A percentile compares a stretch with the other conserved stretches of the same genome.
Evolutionary conservation across 2,329 filamentous ascomycete species (phyloP).

Genomic region (Periglandula ipomoeae): DNA sequence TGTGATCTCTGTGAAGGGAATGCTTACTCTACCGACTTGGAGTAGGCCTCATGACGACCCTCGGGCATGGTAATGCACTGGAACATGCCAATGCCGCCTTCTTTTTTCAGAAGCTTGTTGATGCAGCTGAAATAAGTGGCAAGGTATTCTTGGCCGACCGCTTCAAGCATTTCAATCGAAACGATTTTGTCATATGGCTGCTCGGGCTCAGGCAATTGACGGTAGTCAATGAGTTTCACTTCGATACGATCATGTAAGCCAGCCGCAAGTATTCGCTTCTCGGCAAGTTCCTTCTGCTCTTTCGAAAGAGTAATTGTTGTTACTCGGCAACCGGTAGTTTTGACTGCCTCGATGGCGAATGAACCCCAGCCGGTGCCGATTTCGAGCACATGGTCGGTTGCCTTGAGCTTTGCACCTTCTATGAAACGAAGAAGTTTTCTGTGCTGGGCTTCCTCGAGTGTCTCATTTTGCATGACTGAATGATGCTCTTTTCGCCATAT

Average conservation of each 20-base stretch:
- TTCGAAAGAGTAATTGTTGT: conserved; percentile 60
- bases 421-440: conserved; percentile 60
- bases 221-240: conserved; percentile 62
- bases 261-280: conserved; percentile 51
- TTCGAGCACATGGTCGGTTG: conserved; percentile 60
- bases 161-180: conserved; percentile 72
- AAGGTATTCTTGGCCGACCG: conserved; percentile 59
- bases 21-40: conserved; percentile 52
- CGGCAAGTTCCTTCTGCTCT: conserved; percentile 60
- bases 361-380: conserved; percentile 71
- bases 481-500: conserved; percentile 39
- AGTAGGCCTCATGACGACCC: conserved; percentile 55
- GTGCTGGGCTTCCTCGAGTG: conserved; percentile 56
- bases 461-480: conserved; percentile 31
- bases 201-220: conserved; percentile 45
- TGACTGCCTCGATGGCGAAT: conserved; percentile 61
- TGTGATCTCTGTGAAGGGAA: background rate
- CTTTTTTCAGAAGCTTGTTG: conserved; percentile 52
- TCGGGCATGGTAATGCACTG: conserved; percentile 75
- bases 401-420: conserved; percentile 52
- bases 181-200: conserved; percentile 59
- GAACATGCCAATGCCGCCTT: conserved; percentile 60
- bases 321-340: conserved; percentile 55
- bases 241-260: conserved; percentile 52
- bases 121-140: conserved; percentile 59